These are phyloP conservation scores for Pseudomonodictys pantanalensis DNA, from an alignment of 495 filamentous ascomycete genomes.

Conservation along the genomic window DNA sequence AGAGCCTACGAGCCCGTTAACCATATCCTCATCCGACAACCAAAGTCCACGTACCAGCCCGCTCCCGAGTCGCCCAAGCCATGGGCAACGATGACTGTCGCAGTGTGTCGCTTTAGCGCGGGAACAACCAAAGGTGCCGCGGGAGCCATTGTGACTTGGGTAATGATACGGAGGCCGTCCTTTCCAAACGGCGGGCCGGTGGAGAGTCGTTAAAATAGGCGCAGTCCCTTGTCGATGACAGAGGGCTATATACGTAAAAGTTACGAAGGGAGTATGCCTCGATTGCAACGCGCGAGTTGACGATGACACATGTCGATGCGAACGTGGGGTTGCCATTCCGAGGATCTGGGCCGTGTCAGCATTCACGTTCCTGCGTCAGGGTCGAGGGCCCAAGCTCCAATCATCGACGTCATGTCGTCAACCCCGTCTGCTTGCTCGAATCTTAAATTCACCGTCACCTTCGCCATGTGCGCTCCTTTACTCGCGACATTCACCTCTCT, in stretches of 20 bases:
- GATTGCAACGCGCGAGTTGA: too few relatives aligned
- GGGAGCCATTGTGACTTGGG: constrained; percentile 47
- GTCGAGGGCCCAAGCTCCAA: constrained; percentile 14
- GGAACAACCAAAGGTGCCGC: constrained; percentile 71
- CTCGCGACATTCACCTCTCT: background rate
- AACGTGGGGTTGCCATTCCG: background rate
- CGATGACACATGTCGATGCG: too few relatives aligned
- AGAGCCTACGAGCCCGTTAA: constrained; percentile 53
- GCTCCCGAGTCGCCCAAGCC: constrained; percentile 77
- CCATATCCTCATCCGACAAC: background rate
- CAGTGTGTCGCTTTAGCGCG: constrained; percentile 85
- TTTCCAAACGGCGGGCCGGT: background rate
- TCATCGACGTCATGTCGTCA: constrained; percentile 23
- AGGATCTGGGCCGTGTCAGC: constrained; percentile 4
- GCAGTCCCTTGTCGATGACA: background rate
- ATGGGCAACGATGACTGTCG: constrained; percentile 91
- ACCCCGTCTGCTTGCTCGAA: too few relatives aligned
- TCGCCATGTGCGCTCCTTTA: background rate
- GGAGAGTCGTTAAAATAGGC: too few relatives aligned
- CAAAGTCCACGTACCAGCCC: constrained; percentile 35
- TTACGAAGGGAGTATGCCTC: background rate
- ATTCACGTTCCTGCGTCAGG: constrained; percentile 15
- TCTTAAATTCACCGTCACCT: constrained; percentile 11
- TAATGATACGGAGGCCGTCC: background rate
- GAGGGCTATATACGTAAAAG: background rate